Conservation (phyloP, 2,329 filamentous ascomycete species). For the Aspergillus ibericus region DNA sequence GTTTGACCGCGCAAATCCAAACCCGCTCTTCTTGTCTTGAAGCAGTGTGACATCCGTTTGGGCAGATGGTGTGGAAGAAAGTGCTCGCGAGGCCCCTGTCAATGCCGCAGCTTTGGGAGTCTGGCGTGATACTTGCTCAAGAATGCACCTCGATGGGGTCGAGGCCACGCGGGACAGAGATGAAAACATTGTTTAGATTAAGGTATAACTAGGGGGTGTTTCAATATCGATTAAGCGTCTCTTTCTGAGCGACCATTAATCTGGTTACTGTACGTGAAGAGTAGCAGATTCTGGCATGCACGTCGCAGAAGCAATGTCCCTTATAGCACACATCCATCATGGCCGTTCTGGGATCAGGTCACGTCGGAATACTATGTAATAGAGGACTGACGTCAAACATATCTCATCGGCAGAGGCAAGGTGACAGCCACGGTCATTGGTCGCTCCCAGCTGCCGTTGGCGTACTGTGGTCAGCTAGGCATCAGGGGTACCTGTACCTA, state of each 20-base stretch:
- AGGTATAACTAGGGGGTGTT: background rate
- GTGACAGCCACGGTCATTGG: background rate
- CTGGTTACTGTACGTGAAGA: background rate
- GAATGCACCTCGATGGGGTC: conserved; percentile 8
- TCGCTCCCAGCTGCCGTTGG: background rate
- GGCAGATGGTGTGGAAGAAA: conserved; percentile 21
- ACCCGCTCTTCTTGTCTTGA: conserved; percentile 51
- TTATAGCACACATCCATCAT: background rate
- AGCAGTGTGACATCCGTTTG: conserved; percentile 39
- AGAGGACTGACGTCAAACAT: conserved; percentile 1
- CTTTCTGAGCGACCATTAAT: background rate
- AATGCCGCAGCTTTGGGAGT: conserved; percentile 11
- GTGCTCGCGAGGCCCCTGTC: conserved; percentile 8
- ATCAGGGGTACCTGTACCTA: too few species aligned
- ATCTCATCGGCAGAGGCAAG: background rate
- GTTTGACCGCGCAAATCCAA: conserved; percentile 55
- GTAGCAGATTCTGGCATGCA: background rate
- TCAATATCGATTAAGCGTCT: background rate
- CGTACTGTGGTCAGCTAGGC: too few species aligned
- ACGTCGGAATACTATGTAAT: background rate
- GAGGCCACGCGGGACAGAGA: conserved; percentile 2
- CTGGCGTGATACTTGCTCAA: conserved; percentile 7
- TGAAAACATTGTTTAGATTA: conserved; percentile 10
- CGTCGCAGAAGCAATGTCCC: background rate
- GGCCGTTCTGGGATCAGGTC: background rate